Evolutionary conservation across 192 early-diverging fungal genomes (phyloP), one percentile per base, ranked within the genome.

Genomic region (Rhizophagus sp.): DNA sequence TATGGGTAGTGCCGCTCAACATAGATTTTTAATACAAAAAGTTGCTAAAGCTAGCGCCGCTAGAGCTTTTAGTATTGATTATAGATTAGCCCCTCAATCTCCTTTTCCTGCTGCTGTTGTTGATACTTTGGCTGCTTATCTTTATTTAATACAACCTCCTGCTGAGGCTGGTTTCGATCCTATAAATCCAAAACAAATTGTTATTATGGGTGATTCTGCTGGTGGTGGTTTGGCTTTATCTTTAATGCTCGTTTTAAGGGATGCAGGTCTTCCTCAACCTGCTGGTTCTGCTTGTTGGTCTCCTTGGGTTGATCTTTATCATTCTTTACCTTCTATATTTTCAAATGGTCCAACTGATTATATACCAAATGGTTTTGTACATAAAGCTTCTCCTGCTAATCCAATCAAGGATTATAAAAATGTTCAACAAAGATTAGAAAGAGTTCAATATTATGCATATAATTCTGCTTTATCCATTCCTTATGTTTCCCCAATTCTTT

Each of bases 101-200:
- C 89, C 92, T 24, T 98, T 95, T 81, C 97, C 97, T 2, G 84
- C 90, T 65, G 95, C 94, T 25, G 81, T 98, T 3, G 89, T 94
- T 66, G 97, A 98, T 83, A 91, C 92, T 64, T 79, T 97, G 25
- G 88, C 92, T 27, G 90, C 93, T 0, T 97, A 95, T 81, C 77
- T 89, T 19, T 91, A 88, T 69, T 84, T 97, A 25, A 81, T 93
- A 15, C 80, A 88, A 27, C 88, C 87, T 49, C 88, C 88, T 17
- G 64, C 78, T 25, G 82, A 84, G 66, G 73, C 85, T 7, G 88
- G 87, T 1, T 88, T 91, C 41, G 30, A 81, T 12, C 86, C 91
- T 2, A 80, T 89, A 11, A 84, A 88, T 49, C 81, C 87, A 11
- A 82, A 87, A 13, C 85, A 93, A 70, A 88, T 94, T 79, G 84